These are phyloP conservation scores for Saraca asoca DNA, from an alignment of 331 rosid genomes.

Conservation along the genomic window DNA sequence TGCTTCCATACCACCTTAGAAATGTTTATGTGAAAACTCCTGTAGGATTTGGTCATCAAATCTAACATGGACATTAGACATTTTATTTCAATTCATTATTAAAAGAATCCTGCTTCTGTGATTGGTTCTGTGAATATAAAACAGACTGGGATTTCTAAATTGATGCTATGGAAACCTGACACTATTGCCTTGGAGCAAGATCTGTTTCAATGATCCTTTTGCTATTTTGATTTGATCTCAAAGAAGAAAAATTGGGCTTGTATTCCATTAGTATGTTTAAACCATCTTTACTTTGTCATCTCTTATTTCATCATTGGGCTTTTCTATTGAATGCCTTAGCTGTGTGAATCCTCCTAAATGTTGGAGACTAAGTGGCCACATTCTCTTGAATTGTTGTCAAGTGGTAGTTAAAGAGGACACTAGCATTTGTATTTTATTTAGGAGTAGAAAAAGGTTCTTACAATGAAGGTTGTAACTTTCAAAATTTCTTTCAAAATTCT, in stretches of 20 bases:
- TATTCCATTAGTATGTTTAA: background rate
- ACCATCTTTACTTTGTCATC: background rate
- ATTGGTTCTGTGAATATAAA: too few relatives aligned
- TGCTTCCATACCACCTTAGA: constrained; percentile 5
- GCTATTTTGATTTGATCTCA: too few relatives aligned
- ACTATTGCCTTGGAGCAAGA: too few relatives aligned
- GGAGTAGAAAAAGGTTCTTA: background rate
- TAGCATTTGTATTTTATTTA: constrained; percentile 10
- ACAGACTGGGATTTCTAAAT: too few relatives aligned
- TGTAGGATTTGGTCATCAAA: too few relatives aligned
- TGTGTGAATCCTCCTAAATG: constrained; percentile 18
- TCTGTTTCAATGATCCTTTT: too few relatives aligned
- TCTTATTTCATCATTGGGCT: background rate
- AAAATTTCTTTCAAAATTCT: background rate
- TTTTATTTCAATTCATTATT: too few relatives aligned
- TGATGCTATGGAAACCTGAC: too few relatives aligned
- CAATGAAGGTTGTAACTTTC: background rate
- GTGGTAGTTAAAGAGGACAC: constrained; percentile 1
- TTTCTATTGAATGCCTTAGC: background rate
- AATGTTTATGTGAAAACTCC: too few relatives aligned
- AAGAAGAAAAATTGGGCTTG: too few relatives aligned
- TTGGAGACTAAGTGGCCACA: background rate
- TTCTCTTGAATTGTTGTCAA: background rate
- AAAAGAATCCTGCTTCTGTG: too few relatives aligned
- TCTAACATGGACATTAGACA: too few relatives aligned